phyloP scores from a whole-genome alignment of 176 grass and related monocot genomes.

The Cenchrus americanus region DNA sequence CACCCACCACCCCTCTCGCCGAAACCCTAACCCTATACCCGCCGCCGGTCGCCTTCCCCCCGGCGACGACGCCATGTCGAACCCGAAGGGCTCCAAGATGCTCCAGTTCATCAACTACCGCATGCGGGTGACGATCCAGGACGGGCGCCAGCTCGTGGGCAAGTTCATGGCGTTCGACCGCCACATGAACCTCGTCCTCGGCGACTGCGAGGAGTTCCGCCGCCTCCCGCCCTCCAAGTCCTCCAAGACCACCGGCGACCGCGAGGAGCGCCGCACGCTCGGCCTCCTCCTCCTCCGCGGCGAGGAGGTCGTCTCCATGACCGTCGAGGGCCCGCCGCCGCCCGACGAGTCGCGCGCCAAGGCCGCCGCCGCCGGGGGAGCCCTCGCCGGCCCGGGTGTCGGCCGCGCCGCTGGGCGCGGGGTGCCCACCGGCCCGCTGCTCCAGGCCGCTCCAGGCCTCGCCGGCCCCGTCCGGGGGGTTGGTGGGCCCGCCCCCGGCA shows the following conservation, averaged over 20 bases:
- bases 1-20: background rate
- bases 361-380: constrained; percentile 51
- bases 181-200: constrained; percentile 98
- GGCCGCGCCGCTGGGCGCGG: constrained; percentile 80
- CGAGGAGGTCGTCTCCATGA: constrained; percentile 55
- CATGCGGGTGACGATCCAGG: constrained; percentile 98
- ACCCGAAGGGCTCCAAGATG: constrained; percentile 98
- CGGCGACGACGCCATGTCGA: constrained; percentile 68
- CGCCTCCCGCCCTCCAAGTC: constrained; percentile 84
- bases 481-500: constrained; percentile 76
- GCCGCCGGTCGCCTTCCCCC: background rate
- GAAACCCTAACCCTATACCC: constrained; percentile 63
- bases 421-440: constrained; percentile 69
- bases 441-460: constrained; percentile 86
- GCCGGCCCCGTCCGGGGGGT: constrained; percentile 82
- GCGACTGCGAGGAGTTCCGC: constrained; percentile 99
- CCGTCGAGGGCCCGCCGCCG: constrained; percentile 79
- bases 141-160: constrained; percentile 89
- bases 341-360: constrained; percentile 93
- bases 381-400: constrained; percentile 66
- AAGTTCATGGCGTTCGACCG: constrained; percentile 99
- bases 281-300: constrained; percentile 94
- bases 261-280: constrained; percentile 93
- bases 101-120: constrained; percentile 98
- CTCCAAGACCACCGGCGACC: constrained; percentile 71